Base-by-base conservation (phyloP, 306 rosid species). In the Sesbania bispinosa region DNA sequence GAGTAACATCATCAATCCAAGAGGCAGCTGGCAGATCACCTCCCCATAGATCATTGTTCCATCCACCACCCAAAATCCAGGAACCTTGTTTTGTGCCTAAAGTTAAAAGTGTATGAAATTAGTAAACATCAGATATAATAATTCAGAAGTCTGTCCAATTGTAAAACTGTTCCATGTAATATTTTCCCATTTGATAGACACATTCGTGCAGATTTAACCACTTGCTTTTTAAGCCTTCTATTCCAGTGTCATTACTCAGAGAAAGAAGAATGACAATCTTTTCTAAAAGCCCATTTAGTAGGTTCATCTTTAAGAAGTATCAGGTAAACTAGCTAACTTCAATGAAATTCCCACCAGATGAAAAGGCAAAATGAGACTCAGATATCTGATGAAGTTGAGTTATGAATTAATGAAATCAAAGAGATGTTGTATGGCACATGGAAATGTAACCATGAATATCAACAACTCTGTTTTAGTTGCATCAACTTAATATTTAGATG, bases 51-150 rank as follows among this genome's bases (percentile, higher is more conserved):
- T 88, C 95, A 82, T 88, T 88, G 81, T 92, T 90, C 98, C 98
- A 93, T 73, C 96, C 93, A 75, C 96, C 96, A 50, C 98, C 98
- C 90, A 90, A 77, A 73, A 93, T 83, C 98, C 98, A 93, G 42
- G 87, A 86, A 77, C 90, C 95, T 68, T 79, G 82, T 63, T 88
- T 78, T 68, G 76, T 50, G 68, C 83, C 98, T 92, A 67, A 74
- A 26, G 53, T 73, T 76, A 61, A 24, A 24, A 13, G 45, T 50
- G 69, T 36, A 73, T 61, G 57, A 61, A 71, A 59, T 45, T 23
- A 54, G 53, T 23, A 57, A 19, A 30, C 30, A 18, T 26, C 53
- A 24, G 7, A 59, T 43, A 14, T n/a, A 14, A 54, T 26, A 54
- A 45, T 38, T 51, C 70, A 42, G 33, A 45, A 69, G 53, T 35